These are phyloP conservation scores for Mucor indicus DNA, from an alignment of 371 early-diverging fungal genomes.

Conservation along the genomic window DNA sequence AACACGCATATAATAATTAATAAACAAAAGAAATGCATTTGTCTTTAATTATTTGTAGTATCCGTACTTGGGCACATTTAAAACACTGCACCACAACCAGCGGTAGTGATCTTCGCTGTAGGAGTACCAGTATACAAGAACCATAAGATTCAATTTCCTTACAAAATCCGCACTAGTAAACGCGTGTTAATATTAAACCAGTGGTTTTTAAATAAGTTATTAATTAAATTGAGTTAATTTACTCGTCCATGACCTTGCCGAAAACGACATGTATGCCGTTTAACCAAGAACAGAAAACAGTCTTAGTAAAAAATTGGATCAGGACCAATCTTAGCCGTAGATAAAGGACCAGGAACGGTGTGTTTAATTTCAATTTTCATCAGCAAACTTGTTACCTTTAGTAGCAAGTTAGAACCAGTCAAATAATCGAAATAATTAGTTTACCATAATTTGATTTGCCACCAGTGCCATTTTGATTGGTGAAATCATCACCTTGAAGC, in stretches of 20 bases:
- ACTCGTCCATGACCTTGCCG: constrained; percentile 84
- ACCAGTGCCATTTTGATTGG: constrained; percentile 93
- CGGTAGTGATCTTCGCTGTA: constrained; percentile 52
- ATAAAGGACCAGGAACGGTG: constrained; percentile 78
- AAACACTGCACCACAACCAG: constrained; percentile 64
- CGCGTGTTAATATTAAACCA: no score
- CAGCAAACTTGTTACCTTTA: constrained; percentile 70
- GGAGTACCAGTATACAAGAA: constrained; percentile 58
- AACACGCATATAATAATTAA: no score
- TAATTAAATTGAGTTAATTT: constrained; percentile 10
- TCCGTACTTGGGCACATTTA: no score
- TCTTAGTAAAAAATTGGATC: constrained; percentile 97
- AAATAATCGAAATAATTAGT: no score
- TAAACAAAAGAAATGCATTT: no score
- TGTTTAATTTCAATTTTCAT: constrained; percentile 99
- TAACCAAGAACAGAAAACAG: constrained; percentile 83
- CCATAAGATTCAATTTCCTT: constrained; percentile 63
- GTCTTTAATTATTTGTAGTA: no score
- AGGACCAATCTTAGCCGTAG: constrained; percentile 97
- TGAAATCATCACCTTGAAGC: constrained; percentile 99
- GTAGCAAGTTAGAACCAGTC: no score
- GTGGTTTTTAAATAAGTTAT: background rate
- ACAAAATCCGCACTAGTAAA: constrained; percentile 72
- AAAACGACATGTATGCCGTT: constrained; percentile 99
- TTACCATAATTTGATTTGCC: constrained; percentile 94